These are phyloP conservation scores for Tricholoma sp. DNA, from an alignment of 768 basidiomycete genomes.

Conservation along the genomic window DNA sequence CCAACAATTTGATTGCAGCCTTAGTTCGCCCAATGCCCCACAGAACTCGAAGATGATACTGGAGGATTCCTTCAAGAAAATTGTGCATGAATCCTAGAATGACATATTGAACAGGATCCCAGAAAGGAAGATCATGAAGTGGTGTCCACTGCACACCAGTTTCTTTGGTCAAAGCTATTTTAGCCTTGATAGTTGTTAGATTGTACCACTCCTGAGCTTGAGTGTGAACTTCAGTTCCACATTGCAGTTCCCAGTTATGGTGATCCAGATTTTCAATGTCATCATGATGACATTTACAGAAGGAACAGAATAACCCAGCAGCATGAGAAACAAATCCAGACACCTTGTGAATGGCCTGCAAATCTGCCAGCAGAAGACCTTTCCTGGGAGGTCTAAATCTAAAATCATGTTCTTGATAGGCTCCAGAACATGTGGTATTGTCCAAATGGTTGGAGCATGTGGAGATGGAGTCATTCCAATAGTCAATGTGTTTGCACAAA, in stretches of 20 bases:
- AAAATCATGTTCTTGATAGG: not conserved
- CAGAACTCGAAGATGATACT: not conserved
- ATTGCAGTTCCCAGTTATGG: too few relatives aligned
- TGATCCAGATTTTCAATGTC: too few relatives aligned
- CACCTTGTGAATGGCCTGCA: not conserved
- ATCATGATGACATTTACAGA: not conserved
- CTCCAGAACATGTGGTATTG: conserved; percentile 4
- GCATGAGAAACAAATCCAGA: not conserved
- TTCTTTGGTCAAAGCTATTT: not conserved
- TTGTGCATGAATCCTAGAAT: not conserved
- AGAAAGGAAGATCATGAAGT: not conserved
- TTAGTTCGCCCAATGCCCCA: not conserved
- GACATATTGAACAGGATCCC: too few relatives aligned
- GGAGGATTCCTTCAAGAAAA: not conserved
- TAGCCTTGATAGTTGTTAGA: too few relatives aligned
- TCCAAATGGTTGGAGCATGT: conserved; percentile 2
- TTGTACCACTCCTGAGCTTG: too few relatives aligned
- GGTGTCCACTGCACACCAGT: conserved; percentile 1
- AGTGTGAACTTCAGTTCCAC: too few relatives aligned
- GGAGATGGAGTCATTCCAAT: too few relatives aligned
- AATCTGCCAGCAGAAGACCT: not conserved
- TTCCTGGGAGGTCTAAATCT: conserved; percentile 1
- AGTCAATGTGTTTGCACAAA: too few relatives aligned
- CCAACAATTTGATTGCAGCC: not conserved
- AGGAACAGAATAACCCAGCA: not conserved